phyloP scores from a whole-genome alignment of 176 grass and related monocot species.

The Chloris gayana region DNA sequence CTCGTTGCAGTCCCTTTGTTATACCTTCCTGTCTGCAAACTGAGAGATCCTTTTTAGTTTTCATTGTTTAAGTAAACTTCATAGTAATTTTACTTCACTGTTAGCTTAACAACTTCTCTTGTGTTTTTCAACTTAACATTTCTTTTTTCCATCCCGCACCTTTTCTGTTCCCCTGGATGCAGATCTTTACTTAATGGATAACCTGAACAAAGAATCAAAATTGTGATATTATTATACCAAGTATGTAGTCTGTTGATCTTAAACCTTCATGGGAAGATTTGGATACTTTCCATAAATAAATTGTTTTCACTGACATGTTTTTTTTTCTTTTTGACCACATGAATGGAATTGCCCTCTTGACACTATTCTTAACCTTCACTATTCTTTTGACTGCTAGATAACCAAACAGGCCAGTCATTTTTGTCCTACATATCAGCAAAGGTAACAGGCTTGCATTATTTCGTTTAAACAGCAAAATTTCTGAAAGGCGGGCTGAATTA shows the following conservation, averaged over 20 bases:
- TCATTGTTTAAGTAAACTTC: conserved; percentile 19
- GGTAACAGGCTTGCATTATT: conserved; percentile 56
- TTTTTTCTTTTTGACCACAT: conserved; percentile 7
- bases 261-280: conserved; percentile 22
- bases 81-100: background rate
- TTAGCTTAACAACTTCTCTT: conserved; percentile 22
- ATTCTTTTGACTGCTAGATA: conserved; percentile 69
- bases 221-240: background rate
- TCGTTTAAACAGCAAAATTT: conserved; percentile 31
- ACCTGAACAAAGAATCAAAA: conserved; percentile 13
- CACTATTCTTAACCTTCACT: conserved; percentile 17
- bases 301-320: conserved; percentile 13
- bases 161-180: conserved; percentile 25
- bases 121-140: conserved; percentile 21
- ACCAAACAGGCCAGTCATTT: conserved; percentile 94
- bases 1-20: background rate
- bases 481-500: conserved; percentile 26
- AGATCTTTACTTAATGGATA: conserved; percentile 2
- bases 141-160: background rate
- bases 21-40: background rate
- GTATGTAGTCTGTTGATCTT: conserved; percentile 3
- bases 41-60: background rate
- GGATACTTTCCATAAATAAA: conserved; percentile 21
- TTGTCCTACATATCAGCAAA: conserved; percentile 96
- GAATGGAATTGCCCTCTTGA: conserved; percentile 6